Percentiles rank a stretch among this genome's conserved stretches.
These are phyloP conservation scores for Pterocarpus santalinus DNA, from an alignment of 306 rosid species.

Conservation along the genomic window DNA sequence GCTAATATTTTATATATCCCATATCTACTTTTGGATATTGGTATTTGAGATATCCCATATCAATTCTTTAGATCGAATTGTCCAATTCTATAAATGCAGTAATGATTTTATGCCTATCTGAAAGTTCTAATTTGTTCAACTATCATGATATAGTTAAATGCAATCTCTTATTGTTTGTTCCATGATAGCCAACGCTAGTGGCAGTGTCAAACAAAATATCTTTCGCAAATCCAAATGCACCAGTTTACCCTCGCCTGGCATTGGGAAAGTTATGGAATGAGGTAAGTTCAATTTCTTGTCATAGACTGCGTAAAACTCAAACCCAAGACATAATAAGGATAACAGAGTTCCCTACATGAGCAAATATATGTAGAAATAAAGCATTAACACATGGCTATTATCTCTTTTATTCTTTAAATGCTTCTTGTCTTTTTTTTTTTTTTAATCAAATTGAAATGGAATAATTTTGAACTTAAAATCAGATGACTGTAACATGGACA, in stretches of 20 bases:
- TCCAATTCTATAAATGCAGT: slow-evolving; percentile 13
- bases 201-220: slow-evolving; percentile 71
- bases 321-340: slow-evolving; percentile 20
- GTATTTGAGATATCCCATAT: background rate
- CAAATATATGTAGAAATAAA: slow-evolving; percentile 19
- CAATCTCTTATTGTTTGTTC: slow-evolving; percentile 13
- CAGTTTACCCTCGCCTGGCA: slow-evolving; percentile 90
- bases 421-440: slow-evolving; percentile 7
- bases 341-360: slow-evolving; percentile 8
- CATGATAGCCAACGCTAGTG: slow-evolving; percentile 79
- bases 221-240: slow-evolving; percentile 85
- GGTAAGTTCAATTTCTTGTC: slow-evolving; percentile 54
- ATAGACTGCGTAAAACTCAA: slow-evolving; percentile 21
- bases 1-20: background rate
- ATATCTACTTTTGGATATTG: slow-evolving; percentile 13
- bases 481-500: slow-evolving; percentile 97
- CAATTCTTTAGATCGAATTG: slow-evolving; percentile 28
- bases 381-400: background rate
- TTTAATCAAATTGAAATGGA: slow-evolving; percentile 11
- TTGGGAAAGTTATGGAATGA: slow-evolving; percentile 91
- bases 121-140: slow-evolving; percentile 16
- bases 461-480: slow-evolving; percentile 33
- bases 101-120: background rate
- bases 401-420: slow-evolving; percentile 1
- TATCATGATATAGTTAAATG: slow-evolving; percentile 17